Evolutionary conservation across 139 green algal genomes (phyloP), one percentile per base, ranked within the genome.

Genomic region (Asterochloris sp.): DNA sequence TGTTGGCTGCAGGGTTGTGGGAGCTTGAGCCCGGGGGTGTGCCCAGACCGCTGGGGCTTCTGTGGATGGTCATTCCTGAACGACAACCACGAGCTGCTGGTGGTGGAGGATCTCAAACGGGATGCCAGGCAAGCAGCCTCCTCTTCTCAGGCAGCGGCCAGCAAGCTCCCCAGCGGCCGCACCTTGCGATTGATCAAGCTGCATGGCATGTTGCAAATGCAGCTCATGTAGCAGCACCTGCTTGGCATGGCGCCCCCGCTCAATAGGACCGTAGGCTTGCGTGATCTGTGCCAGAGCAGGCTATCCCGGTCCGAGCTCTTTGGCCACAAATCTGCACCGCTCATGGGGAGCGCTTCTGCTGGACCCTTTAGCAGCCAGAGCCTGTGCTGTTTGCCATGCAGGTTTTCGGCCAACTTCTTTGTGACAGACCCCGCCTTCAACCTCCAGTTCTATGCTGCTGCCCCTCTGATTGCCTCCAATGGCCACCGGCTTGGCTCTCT

Each of bases 51-150:
- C 28, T 88, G 84, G 84, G 84, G 84, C 16, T 88, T 88, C 69
- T 88, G 84, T 73, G 84, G 80, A 29, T 88, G 84, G 84, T 81
- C 68, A 29, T 88, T 88, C 63, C 71, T 88, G 16, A 88, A 88
- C 73, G 67, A 75, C 60, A 85, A 83, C 38, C 84, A 88, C 23
- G 84, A 88, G 81, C 81, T 85, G 74, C 62, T 85, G 26, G 81
- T 88, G 21, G 76, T 88, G 4, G 84, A 88, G 26, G 83, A 88
- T 69, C 66, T 85, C 67, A 47, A 83, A 16, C 69, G 67, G 19
- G 84, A 88, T 64, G 47, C 78, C 28, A 79, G 84, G 84, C 85
- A 27, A 19, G n/a, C 38, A 82, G 28, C 38, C 38, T 54, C 4
- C 38, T 54, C 38, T 10, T 54, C 38, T 54, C 38, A 54, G 38